A percentile compares a stretch with the other conserved stretches of the same genome.
Conservation (phyloP, 148 eudicot species). For the Simmondsia chinensis region DNA sequence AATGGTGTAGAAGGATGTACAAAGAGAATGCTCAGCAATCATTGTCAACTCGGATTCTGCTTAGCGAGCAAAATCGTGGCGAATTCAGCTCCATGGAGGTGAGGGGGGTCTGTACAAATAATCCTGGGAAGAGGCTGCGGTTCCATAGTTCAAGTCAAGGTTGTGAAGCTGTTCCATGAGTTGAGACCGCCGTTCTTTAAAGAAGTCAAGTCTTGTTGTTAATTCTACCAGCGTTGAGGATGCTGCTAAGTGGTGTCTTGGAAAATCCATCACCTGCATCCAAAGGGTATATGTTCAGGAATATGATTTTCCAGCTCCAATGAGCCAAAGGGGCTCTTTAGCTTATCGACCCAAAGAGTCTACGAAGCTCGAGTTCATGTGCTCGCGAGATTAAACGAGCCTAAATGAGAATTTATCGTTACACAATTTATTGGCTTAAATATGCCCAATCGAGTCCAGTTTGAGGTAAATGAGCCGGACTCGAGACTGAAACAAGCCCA, state of each 20-base stretch:
- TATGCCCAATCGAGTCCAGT: too few species aligned
- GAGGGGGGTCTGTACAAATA: constrained; percentile 65
- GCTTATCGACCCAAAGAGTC: too few species aligned
- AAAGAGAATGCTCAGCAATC: constrained; percentile 15
- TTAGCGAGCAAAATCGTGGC: constrained; percentile 2
- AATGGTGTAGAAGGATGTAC: constrained; percentile 31
- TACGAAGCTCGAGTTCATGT: too few species aligned
- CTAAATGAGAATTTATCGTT: too few species aligned
- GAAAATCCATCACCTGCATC: constrained; percentile 60
- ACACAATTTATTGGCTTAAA: too few species aligned
- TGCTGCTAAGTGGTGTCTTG: constrained; percentile 53
- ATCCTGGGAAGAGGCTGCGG: constrained; percentile 52
- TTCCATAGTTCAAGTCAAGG: constrained; percentile 69
- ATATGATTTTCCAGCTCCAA: too few species aligned
- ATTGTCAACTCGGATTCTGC: neutral
- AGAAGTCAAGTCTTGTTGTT: constrained; percentile 94
- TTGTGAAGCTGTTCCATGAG: constrained; percentile 97
- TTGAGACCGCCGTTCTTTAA: constrained; percentile 93
- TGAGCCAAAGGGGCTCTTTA: too few species aligned
- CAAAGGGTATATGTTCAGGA: too few species aligned
- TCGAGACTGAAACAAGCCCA: too few species aligned
- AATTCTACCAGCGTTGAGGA: constrained; percentile 89
- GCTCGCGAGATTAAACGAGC: too few species aligned
- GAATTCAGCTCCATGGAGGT: constrained; percentile 72
- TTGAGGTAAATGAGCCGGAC: too few species aligned